Conservation (phyloP, 257 asterid species). For the Osmanthus fragrans region DNA sequence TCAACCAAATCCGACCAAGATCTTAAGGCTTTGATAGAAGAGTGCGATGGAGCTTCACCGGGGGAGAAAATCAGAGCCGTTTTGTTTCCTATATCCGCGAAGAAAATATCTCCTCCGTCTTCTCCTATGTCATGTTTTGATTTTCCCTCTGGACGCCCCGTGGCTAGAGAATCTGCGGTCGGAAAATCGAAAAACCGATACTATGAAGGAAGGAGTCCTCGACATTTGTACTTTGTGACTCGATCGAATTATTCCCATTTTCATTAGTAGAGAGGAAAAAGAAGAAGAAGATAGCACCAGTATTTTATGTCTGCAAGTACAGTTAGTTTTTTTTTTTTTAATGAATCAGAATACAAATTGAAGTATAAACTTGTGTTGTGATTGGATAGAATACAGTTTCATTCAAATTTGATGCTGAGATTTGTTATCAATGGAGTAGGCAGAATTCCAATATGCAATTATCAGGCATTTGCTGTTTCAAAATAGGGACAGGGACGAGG, state of each 20-base stretch:
- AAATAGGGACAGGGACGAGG: no score
- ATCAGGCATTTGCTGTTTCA: no score
- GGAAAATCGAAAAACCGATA: constrained; percentile 18
- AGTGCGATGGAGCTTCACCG: constrained; percentile 56
- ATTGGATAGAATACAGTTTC: not conserved
- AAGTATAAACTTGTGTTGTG: not conserved
- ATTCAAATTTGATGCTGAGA: not conserved
- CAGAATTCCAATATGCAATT: not conserved
- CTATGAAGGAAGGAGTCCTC: constrained; percentile 27
- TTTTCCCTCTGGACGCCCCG: constrained; percentile 37
- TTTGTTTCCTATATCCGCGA: constrained; percentile 48
- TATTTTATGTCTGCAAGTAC: constrained; percentile 22
- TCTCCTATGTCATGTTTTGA: constrained; percentile 66
- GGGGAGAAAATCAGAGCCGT: constrained; percentile 71
- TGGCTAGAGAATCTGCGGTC: constrained; percentile 23
- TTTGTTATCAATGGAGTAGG: not conserved
- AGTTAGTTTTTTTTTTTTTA: not conserved
- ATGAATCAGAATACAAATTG: not conserved
- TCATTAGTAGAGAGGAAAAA: not conserved
- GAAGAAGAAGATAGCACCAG: not conserved
- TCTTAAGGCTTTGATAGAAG: constrained; percentile 51
- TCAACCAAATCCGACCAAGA: constrained; percentile 80
- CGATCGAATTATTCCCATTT: constrained; percentile 25
- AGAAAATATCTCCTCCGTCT: constrained; percentile 60
- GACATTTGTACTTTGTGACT: constrained; percentile 28